These are phyloP conservation scores for Yamadazyma pseudoaaseri DNA, from an alignment of 1,139 yeast genomes.

Conservation along the genomic window DNA sequence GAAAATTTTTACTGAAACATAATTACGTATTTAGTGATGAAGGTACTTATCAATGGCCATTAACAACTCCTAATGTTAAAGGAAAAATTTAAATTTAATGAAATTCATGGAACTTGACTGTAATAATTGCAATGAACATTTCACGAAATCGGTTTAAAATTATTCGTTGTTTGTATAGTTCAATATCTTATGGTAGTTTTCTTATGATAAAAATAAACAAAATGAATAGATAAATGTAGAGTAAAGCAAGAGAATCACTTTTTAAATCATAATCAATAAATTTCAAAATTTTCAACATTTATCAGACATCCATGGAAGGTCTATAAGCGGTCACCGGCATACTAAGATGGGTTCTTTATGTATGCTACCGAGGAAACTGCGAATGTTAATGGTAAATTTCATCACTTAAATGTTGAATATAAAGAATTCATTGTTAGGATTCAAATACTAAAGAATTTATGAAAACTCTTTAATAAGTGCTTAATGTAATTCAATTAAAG, in stretches of 20 bases:
- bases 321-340: conserved; percentile 76
- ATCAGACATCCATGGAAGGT: conserved; percentile 75
- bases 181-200: no score
- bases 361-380: conserved; percentile 93
- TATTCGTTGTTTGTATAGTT: no score
- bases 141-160: no score
- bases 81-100: conserved; percentile 15
- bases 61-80: conserved; percentile 53
- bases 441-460: conserved; percentile 1
- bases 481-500: conserved; percentile 15
- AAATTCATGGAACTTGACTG: no score
- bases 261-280: no score
- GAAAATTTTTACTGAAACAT: conserved; percentile 60
- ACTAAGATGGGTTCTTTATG: conserved; percentile 77
- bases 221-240: no score
- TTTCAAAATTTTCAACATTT: no score
- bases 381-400: conserved; percentile 78
- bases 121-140: no score
- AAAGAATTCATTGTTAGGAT: not conserved
- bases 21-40: conserved; percentile 66
- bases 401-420: conserved; percentile 49
- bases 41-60: conserved; percentile 79
- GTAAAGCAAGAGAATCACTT: no score
- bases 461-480: conserved; percentile 22
- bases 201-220: no score